phyloP scores from a whole-genome alignment of 352 stramenopile species.

The Elongisporangium senticosum region DNA sequence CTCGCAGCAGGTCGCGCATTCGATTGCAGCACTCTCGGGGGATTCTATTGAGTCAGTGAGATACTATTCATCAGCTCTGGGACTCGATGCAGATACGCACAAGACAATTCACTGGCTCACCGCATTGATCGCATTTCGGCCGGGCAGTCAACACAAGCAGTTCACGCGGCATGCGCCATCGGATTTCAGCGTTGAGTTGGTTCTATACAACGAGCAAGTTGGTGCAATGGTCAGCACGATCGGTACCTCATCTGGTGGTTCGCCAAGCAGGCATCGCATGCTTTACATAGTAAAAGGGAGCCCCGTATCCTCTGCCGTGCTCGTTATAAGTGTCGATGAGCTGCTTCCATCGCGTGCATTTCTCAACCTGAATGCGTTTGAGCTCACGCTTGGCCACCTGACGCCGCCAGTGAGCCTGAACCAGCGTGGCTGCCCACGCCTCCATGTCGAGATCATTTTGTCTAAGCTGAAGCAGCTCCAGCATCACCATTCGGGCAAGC shows the following conservation, averaged over 20 bases:
- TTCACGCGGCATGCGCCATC: constrained; percentile 87
- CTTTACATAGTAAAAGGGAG: constrained; percentile 90
- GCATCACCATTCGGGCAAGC: constrained; percentile 37
- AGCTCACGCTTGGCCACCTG: constrained; percentile 28
- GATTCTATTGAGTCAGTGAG: constrained; percentile 24
- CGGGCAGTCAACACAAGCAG: constrained; percentile 73
- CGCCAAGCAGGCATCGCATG: not conserved
- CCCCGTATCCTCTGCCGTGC: constrained; percentile 53
- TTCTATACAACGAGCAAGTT: constrained; percentile 44
- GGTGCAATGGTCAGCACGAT: constrained; percentile 1
- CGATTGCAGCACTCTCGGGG: constrained; percentile 45
- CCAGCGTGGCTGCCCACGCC: constrained; percentile 54
- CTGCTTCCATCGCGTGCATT: constrained; percentile 88
- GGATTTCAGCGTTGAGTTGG: constrained; percentile 87
- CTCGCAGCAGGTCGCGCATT: constrained; percentile 88
- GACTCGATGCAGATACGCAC: not conserved
- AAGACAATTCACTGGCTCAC: constrained; percentile 19
- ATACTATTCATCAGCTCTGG: constrained; percentile 2
- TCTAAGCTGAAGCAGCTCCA: constrained; percentile 32
- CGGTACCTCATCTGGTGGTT: not conserved
- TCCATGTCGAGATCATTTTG: constrained; percentile 54
- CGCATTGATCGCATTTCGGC: constrained; percentile 86
- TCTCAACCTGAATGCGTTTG: constrained; percentile 21
- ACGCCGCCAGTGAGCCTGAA: constrained; percentile 66
- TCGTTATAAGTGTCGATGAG: constrained; percentile 83